Evolutionary conservation across 139 green algal species (phyloP), one percentile per base, ranked within the genome.

Genomic region (Choricystis sp.): DNA sequence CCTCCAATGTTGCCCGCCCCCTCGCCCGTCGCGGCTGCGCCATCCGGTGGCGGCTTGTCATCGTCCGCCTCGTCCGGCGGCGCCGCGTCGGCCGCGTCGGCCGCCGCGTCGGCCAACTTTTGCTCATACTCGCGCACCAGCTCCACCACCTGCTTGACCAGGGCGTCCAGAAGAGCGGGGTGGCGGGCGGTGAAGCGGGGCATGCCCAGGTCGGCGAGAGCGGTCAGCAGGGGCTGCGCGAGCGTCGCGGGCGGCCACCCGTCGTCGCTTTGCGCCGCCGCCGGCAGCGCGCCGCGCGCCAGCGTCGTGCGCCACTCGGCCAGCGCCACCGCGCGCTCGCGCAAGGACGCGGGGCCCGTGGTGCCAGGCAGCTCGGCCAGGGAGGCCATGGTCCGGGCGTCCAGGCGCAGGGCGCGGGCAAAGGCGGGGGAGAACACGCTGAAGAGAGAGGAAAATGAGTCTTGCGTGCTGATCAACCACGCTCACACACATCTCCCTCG

Each of bases 171-270:
- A 16, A 52, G 40, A 16, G 40, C 40, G 9, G 40, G 40, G 40
- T 52, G 40, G 40, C 40, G 40, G 9, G 9, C 16, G 40, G 9
- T 21, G 40, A 52, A 52, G 40, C 40, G 40, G 40, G 40, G 40
- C 40, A 52, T 9, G 40, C 16, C 40, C 40, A 52, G 40, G 30
- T 80, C 75, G n/a, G 60, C 60, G 64, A 91, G 61, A 5, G 81
- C 76, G 25, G 76, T 66, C 76, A 81, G 69, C 26, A 64, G n/a
- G 48, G 9, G 3, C 0, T 25, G n/a, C 61, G 23, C 23, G 9
- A 69, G 23, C 31, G 22, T 23, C 29, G 49, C 60, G 3, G n/a
- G 24, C 3, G 62, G 31, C 49, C 49, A 59, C n/a, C 23, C 49
- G 24, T 26, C 49, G n/a, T n/a, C n/a, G n/a, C n/a, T n/a, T n/a